Evolutionary conservation across 306 rosid genomes (phyloP).

Genomic region (Lablab purpureus): DNA sequence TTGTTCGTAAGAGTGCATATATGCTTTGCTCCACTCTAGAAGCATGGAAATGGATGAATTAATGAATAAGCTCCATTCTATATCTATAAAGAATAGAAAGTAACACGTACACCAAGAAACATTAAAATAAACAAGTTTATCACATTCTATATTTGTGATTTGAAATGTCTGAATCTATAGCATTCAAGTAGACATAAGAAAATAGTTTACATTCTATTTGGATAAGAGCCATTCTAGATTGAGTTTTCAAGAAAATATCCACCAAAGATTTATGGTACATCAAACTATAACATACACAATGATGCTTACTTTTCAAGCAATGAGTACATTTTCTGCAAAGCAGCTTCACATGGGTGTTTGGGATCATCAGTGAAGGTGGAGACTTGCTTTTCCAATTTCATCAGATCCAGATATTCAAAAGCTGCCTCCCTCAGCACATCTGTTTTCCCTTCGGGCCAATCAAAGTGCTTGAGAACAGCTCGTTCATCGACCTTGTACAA

Average conservation of each 20-base stretch:
- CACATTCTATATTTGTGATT: background rate
- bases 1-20: constrained; percentile 78
- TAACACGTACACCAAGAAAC: background rate
- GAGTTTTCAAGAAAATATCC: constrained; percentile 23
- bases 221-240: constrained; percentile 19
- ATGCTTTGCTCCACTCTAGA: constrained; percentile 84
- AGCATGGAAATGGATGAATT: constrained; percentile 22
- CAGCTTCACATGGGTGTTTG: constrained; percentile 72
- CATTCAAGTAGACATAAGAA: constrained; percentile 24
- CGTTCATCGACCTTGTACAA: constrained; percentile 76
- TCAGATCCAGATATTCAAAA: constrained; percentile 82
- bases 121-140: background rate
- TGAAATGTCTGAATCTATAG: constrained; percentile 22
- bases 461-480: constrained; percentile 95
- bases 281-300: constrained; percentile 37
- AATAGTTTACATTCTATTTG: background rate
- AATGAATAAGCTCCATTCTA: constrained; percentile 17
- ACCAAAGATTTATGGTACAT: constrained; percentile 20
- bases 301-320: constrained; percentile 84
- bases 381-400: constrained; percentile 78
- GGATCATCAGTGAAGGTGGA: constrained; percentile 83
- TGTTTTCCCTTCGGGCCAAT: constrained; percentile 96
- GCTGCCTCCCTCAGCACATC: constrained; percentile 95
- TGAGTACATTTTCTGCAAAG: constrained; percentile 89
- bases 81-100: constrained; percentile 13